Evolutionary conservation across 805 yeast genomes (phyloP), one percentile per base, ranked within the genome.

Genomic region (Ogataea ganodermae): DNA sequence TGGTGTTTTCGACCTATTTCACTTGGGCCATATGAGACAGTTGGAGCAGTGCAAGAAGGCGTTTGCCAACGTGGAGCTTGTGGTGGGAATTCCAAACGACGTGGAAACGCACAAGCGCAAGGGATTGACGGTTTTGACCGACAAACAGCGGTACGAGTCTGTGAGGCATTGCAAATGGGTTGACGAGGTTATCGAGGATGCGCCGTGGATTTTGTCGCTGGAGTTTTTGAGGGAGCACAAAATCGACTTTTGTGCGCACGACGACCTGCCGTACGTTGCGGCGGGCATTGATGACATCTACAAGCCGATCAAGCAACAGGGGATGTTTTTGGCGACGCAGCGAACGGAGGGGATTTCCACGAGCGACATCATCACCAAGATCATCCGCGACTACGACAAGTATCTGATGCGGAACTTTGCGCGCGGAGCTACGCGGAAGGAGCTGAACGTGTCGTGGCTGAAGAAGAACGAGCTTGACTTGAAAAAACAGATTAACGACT

Each of bases 181-280:
- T 20, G 98, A 94, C 66, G 98, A 94, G 66, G 98, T 94, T 23
- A 76, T 94, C 45, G 90, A 92, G 23, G 74, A 88, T 65, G 96
- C 97, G 1, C 99, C 99, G 12, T 94, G 99, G 99, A 80, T 86
- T 57, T 90, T 94, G 22, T 86, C 90, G 2, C 80, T 89, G 45
- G 89, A 85, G 37, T 94, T 94, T 59, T 69, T 94, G 55, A 72
- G 72, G 40, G 69, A 85, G 57, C 96, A 94, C 68, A 73, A 82
- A 45, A 89, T 94, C 56, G 99, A 94, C 67, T 94, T 89, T 61
- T 97, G 92, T 51, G 99, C 99, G 2, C 99, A 94, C 68, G 99
- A 94, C 70, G 98, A 94, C 67, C 72, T 89, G 52, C 99, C 99
- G 0, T 94, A 94, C 64, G 96, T 88, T 1, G 82, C 92, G 20